Base-by-base conservation (phyloP, 345 rosid genomes). In the Syzygium oleosum region DNA sequence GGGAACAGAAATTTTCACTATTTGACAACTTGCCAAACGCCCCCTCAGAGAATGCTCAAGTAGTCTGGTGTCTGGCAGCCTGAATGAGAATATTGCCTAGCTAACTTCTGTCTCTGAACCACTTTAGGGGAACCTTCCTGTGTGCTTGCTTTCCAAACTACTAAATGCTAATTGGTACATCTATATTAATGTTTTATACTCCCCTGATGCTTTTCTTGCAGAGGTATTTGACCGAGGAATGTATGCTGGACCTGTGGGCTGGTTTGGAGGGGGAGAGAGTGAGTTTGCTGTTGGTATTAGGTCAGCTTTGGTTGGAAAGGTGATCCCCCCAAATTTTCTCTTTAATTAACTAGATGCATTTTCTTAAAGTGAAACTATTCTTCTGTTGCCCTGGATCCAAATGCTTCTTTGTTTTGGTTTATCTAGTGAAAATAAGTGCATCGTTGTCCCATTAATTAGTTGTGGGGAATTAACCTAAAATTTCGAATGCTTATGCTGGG, bases 211-310 rank as follows among this genome's bases (percentile, higher is more conserved):
- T 46, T 89, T 77, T 86, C 85, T 25, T 31, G 31, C 90, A 96
- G 99, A 97, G 89, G 88, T 92, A 88, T 97, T 96, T 91, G 99
- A 96, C 89, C 93, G 99, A 90, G 99, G 99, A 89, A 96, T 97
- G 98, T 97, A 94, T 92, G 98, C 98, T 88, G 99, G 99, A 31
- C 98, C 99, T 54, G 91, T 97, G 87, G 99, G 98, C 31, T 97
- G 97, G 94, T 95, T 96, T 93, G 98, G 99, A 89, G 99, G 99
- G 90, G 94, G 94, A 79, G 98, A 96, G 91, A 94, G 99, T 89
- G 99, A 97, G 88, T 97, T 96, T 93, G 94, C 97, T 84, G 97
- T 96, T 65, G 99, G 98, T 89, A 94, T 97, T 87, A 92, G 98
- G 91, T 97, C 96, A 59, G 96, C 99, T 55, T 90, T 97, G 90